Base-by-base conservation (phyloP, 164 flowering plant genomes). In the Berberis vulgaris region DNA sequence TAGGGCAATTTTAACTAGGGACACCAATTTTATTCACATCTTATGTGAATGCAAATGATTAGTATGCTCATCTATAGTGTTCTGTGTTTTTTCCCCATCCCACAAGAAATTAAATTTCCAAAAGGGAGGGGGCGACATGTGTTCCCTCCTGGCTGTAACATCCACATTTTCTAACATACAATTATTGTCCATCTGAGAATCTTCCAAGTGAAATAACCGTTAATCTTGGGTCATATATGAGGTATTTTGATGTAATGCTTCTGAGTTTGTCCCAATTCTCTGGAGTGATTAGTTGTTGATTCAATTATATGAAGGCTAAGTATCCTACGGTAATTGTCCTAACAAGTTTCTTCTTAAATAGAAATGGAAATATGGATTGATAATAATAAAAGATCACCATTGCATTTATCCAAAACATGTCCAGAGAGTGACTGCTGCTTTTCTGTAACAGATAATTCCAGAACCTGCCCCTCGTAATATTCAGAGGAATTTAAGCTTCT, bases 381-480 rank as follows among this genome's bases (percentile, higher is more conserved):
- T 50, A 54, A 9, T 40, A 50, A 47, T 67, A 68, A 40, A 50
- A 41, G 39, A 63, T 57, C 65, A 52, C 61, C 53, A 57, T 50
- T 72, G 74, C 67, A n/a, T 63, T 66, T 65, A 64, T 52, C 64
- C 55, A 67, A 58, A 54, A 69, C 49, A 61, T 42, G 46, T 9
- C 41, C 44, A 44, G 61, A 41, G 9, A 49, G 10, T 43, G 69
- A 13, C 50, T 9, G 43, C 3, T 63, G 38, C 3, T 70, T 70
- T 61, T 65, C 69, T 9, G 41, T 12, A 56, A 12, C 26, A 26
- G 67, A 57, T 46, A 67, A 53, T 44, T 65, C 59, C 58, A 45
- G 54, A 42, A 60, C 45, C 56, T 45, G 62, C 38, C 65, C 61
- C 54, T 57, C 67, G 41, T 53, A 60, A 12, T 54, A 7, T 58